Evolutionary conservation across 2,329 filamentous ascomycete genomes (phyloP), one percentile per base, ranked within the genome.

Genomic region (Kalmusia sp.): DNA sequence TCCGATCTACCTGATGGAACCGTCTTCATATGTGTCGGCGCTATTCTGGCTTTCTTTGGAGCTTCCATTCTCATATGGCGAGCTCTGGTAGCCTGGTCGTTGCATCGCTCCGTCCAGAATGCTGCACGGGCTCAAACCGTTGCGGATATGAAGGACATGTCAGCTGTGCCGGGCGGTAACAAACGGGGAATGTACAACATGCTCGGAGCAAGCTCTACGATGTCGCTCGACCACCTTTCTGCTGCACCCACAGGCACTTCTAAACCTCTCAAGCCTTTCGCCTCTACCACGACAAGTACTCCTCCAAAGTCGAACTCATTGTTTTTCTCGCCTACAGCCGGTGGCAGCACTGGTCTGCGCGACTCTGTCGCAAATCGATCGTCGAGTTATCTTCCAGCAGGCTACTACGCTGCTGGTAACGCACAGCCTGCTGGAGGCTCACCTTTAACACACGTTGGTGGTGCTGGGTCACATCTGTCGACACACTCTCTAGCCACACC

Each of bases 321-420:
- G 14, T 99, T 99, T 84, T 99, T 96, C 80, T 96, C 92, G 6
- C 95, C 95, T 0, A 98, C 95, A 0, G 93, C 93, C 1, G 86
- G 84, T 33, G 68, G 70, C 21, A 62, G 68, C 6, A 78, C 84
- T 6, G 80, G 81, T 52, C 79, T 78, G 55, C 76, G 81, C 33
- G 62, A 71, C 44, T 68, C 66, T 27, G 77, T 78, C 39, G 77
- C 77, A 38, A 84, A 84, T 59, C 88, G 93, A 48, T 86, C 84
- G 54, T 96, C 91, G 1, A 81, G 82, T n/a, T 96, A 93, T 70
- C 82, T 97, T 17, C 93, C 93, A 14, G 89, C 93, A 3, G 93
- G 93, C 1, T 97, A 96, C 77, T 98, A 98, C 70, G 88, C 92
- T 27, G 84, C 91, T 4, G 84, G 88, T 19, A 82, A 81, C 27